phyloP scores from a whole-genome alignment of 1,284 basidiomycete genomes.

The Boletus sp. region DNA sequence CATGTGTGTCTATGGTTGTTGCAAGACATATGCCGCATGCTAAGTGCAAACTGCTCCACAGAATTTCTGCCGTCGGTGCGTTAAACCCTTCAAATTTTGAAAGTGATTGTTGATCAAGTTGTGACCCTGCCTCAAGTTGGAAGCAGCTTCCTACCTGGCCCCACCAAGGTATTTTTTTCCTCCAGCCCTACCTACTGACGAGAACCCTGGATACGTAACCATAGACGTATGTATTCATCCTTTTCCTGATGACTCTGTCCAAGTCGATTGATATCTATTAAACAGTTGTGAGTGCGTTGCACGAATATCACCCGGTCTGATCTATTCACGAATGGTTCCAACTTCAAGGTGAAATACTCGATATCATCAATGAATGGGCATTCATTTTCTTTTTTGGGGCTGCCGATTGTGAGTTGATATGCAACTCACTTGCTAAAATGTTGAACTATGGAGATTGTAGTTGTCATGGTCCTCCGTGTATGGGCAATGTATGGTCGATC shows the following conservation, averaged over 20 bases:
- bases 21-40: not conserved
- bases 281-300: constrained; percentile 7
- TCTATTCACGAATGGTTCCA: too few relatives aligned
- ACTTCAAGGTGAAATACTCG: not conserved
- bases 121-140: not conserved
- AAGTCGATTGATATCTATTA: too few relatives aligned
- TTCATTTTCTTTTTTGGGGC: constrained; percentile 1
- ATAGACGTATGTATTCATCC: constrained; percentile 2
- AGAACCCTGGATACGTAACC: too few relatives aligned
- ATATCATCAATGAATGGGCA: not conserved
- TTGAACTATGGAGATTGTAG: not conserved
- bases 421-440: not conserved
- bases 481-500: constrained; percentile 12
- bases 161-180: not conserved
- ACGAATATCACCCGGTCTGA: not conserved
- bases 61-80: not conserved
- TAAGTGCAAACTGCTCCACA: not conserved
- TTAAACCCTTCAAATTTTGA: not conserved
- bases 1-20: not conserved
- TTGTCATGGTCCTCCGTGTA: constrained; percentile 6
- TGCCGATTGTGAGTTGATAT: constrained; percentile 5
- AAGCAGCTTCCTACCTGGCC: not conserved
- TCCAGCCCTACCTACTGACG: too few relatives aligned
- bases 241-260: too few relatives aligned
- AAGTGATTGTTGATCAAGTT: not conserved